Evolutionary conservation across 192 early-diverging fungal genomes (phyloP), one percentile per base, ranked within the genome.

Genomic region (Coemansia sp.): DNA sequence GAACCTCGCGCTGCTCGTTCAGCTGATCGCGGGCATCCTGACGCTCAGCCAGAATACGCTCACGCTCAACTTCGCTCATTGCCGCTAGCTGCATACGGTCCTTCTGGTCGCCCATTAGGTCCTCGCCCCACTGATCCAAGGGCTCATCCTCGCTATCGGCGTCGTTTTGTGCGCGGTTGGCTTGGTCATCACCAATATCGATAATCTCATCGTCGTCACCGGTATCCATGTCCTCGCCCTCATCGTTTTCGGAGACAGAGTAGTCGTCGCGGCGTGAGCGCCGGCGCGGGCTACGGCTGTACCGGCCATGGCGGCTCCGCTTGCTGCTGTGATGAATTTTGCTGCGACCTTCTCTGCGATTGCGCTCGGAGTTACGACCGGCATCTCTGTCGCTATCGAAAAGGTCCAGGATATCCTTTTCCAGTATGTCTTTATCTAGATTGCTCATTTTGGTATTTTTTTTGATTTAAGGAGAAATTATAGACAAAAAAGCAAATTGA

Each of bases 21-120:
- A 80, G 69, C 44, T 76, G 6, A 17, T 84, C 77, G 62, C 77
- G 82, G 14, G 78, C 84, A 62, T 94, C 91, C 26, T 89, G 86
- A 32, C 93, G 88, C 52, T 94, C 93, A 9, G 87, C 78, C 39
- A 94, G 80, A 76, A 92, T 92, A 33, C 82, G 84, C 70, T 94
- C 92, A 60, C 92, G 85, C 52, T 92, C 91, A 19, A 94, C 82
- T 73, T 91, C 92, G 10, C 84, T 77, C 63, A 93, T 75, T 23
- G 89, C 84, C 26, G 84, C 75, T 26, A 93, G 82, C 66, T 80
- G 62, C 17, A 46, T 64, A 28, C 84, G 84, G 71, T 93, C 91
- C 19, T 87, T 85, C 52, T 89, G 87, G 66, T 91, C 89, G 49
- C 88, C 88, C 86, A 90, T 91, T 58, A 88, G 77, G 42, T 93